Base-by-base conservation (phyloP, 345 rosid genomes). In the Populus davidiana region DNA sequence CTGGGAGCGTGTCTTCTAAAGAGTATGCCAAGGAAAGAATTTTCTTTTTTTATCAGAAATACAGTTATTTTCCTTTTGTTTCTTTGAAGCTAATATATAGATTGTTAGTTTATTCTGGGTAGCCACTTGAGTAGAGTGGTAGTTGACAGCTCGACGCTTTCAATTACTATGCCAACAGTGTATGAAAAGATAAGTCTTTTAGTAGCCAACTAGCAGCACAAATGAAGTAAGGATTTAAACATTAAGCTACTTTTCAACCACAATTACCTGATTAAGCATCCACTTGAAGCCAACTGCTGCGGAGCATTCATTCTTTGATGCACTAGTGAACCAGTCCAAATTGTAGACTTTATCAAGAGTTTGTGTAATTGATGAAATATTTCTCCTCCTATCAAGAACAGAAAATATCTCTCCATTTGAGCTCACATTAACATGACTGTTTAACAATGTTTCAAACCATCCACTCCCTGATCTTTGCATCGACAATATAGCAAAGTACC, bases 381-480 rank as follows among this genome's bases (percentile, higher is more conserved):
- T 90, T 76, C 73, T 81, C 75, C 99, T 90, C 73, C 97, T 84
- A 77, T 87, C 89, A 81, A 87, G 33, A 25, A 79, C 82, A 20
- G 89, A 90, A 82, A 96, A 96, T 67, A 93, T 92, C 88, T 96
- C 99, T 75, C 99, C 99, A 7, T 96, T 96, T 5, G 99, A 96
- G 77, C 97, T 96, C 50, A 96, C 88, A 82, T 96, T 96, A 64
- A 71, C 75, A 80, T 96, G 99, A 84, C 96, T 96, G 82, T 96
- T 96, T 77, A 93, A 85, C 86, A 96, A 87, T 8, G 98, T 91
- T 88, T 96, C 99, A 76, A 93, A 96, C 99, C 99, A 96, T 67
- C 99, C 98, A 76, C 98, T 93, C 70, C 98, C 98, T 0, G 99
- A 96, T 85, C 99, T 91, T 83, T 96, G 99, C 97, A 91, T 93